phyloP scores from a whole-genome alignment of 345 rosid species.

The Hibiscus trionum region DNA sequence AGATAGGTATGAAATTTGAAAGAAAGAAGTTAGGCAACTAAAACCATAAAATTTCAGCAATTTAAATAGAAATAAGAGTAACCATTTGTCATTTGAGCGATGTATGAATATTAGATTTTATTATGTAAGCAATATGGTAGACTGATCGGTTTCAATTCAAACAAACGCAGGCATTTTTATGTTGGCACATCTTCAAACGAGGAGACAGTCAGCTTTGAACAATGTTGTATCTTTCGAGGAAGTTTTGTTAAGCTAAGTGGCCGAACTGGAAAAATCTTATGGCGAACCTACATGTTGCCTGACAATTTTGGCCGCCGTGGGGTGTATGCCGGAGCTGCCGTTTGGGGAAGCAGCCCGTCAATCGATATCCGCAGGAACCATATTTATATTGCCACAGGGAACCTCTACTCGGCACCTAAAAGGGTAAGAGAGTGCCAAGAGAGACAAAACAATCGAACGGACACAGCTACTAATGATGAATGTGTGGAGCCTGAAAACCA shows the following conservation, averaged over 20 bases:
- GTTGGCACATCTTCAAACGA: conserved; percentile 20
- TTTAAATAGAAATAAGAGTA: too few species aligned
- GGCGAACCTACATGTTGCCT: conserved; percentile 25
- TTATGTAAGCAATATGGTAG: too few species aligned
- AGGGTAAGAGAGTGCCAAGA: conserved; percentile 20
- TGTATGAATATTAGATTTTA: too few species aligned
- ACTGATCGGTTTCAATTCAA: neutral
- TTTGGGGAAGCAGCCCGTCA: conserved; percentile 34
- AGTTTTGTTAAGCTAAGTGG: conserved; percentile 20
- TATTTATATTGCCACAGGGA: conserved; percentile 32
- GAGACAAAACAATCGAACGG: conserved; percentile 23
- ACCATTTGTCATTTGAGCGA: too few species aligned
- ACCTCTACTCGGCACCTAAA: conserved; percentile 27
- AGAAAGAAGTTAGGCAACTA: too few species aligned
- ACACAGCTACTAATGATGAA: conserved; percentile 11
- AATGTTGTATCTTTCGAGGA: conserved; percentile 21
- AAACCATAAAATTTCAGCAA: too few species aligned
- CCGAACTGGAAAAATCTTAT: conserved; percentile 15
- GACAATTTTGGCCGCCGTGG: conserved; percentile 9
- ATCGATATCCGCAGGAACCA: conserved; percentile 21
- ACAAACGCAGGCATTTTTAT: conserved; percentile 10
- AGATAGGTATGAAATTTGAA: too few species aligned
- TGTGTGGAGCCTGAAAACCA: conserved; percentile 26
- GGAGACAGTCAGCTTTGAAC: neutral
- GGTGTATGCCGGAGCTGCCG: conserved; percentile 24